Evolutionary conservation across 164 flowering plant species (phyloP), one percentile per base, ranked within the genome.

Genomic region (Berberis vulgaris): DNA sequence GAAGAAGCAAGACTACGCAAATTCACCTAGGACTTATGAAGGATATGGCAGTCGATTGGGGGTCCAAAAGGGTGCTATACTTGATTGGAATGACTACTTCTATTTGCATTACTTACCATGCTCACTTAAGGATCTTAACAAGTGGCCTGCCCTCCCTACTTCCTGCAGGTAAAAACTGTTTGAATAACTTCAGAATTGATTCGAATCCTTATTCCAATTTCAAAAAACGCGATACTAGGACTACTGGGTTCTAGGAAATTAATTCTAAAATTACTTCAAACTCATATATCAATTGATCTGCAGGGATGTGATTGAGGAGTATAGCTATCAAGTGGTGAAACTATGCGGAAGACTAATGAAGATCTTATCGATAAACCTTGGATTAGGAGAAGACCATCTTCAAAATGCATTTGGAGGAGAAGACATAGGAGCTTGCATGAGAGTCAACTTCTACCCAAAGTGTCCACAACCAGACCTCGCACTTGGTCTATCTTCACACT

Each of bases 11-110:
- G 46, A 6, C 1, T 89, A 88, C 53, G 85, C 90, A 0, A 91
- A 91, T 59, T 67, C 82, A 0, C 97, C 97, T 0, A 72, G 40
- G 50, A 91, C 97, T 5, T 91, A 91, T 40, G 94, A 89, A 59
- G 97, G 97, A 0, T 91, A 91, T 56, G 97, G 97, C 0, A 91
- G 97, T 67, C 71, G 97, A 1, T 56, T 91, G 2, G 97, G 97
- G 0, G 78, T 86, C 2, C 71, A 84, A 38, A 87, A 89, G 42
- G 97, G 87, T 2, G 89, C 89, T 58, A 77, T 83, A 74, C 87
- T 91, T 65, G 97, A 91, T 46, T 91, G 97, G 97, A 83, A 80
- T 64, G 97, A 91, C 60, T 91, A 91, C 62, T 91, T 80, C 52
- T 91, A 65, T 54, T 87, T 87, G 57, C 92, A 91, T 73, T 83